Evolutionary conservation across 352 stramenopile species (phyloP).

Genomic region (Halophytophthora polymorphica): DNA sequence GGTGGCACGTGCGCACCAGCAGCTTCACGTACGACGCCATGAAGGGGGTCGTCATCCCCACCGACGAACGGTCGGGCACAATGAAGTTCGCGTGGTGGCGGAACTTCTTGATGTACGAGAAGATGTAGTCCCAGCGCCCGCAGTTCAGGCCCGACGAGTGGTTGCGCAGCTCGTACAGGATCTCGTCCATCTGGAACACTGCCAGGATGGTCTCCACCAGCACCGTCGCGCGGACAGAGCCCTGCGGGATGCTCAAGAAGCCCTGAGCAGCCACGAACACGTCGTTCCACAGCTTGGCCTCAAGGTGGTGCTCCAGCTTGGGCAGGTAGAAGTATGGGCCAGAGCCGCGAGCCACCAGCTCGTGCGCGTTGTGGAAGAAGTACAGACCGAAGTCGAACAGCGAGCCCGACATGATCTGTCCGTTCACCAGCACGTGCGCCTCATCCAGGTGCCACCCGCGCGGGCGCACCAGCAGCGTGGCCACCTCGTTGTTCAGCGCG

Average conservation of each 20-base stretch:
- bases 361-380: constrained; percentile 95
- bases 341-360: constrained; percentile 76
- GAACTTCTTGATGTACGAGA: constrained; percentile 97
- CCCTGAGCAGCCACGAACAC: constrained; percentile 93
- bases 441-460: constrained; percentile 95
- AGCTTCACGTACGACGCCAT: constrained; percentile 95
- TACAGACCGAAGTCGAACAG: constrained; percentile 96
- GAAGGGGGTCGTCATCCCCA: constrained; percentile 94
- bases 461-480: constrained; percentile 91
- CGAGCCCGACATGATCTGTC: constrained; percentile 88
- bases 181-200: constrained; percentile 97
- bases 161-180: constrained; percentile 93
- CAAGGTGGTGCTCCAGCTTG: constrained; percentile 94
- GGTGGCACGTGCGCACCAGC: constrained; percentile 94
- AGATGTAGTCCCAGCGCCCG: constrained; percentile 97
- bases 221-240: constrained; percentile 91
- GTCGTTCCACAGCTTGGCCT: constrained; percentile 96
- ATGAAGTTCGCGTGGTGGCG: constrained; percentile 91
- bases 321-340: constrained; percentile 95
- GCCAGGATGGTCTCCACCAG: constrained; percentile 97
- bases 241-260: constrained; percentile 89
- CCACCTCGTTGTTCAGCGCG: constrained; percentile 66
- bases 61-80: constrained; percentile 88
- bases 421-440: constrained; percentile 93
- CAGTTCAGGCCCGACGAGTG: constrained; percentile 97